Evolutionary conservation across 441 rosid genomes (phyloP).

Genomic region (Syzygium syzygioides): DNA sequence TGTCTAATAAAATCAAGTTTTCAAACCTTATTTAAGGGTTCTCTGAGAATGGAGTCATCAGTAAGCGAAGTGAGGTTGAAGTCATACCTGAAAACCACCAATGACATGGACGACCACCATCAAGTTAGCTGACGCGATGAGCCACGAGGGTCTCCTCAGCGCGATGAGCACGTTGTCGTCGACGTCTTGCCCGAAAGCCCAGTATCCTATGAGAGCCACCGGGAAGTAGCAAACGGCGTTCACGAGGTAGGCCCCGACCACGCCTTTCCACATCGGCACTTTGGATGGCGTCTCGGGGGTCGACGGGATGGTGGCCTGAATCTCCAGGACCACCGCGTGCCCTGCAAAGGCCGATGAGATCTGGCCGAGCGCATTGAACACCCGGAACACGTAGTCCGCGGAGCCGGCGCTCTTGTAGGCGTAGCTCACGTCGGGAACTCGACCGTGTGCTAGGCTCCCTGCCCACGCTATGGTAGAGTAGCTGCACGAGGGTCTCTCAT

Average conservation of each 20-base stretch:
- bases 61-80: neutral
- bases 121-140: conserved; percentile 82
- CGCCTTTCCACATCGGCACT: conserved; percentile 89
- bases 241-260: conserved; percentile 61
- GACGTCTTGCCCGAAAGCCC: conserved; percentile 91
- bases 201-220: conserved; percentile 75
- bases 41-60: neutral
- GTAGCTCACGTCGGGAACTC: conserved; percentile 54
- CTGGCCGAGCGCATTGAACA: conserved; percentile 75
- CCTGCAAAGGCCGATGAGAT: conserved; percentile 86
- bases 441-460: conserved; percentile 65
- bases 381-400: conserved; percentile 53
- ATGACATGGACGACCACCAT: conserved; percentile 92
- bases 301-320: conserved; percentile 92
- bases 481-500: conserved; percentile 23
- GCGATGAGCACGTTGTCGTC: conserved; percentile 65
- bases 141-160: conserved; percentile 73
- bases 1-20: neutral
- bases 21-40: no score
- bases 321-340: conserved; percentile 83
- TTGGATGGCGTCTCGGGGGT: conserved; percentile 76
- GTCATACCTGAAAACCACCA: conserved; percentile 76
- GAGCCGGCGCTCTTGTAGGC: conserved; percentile 44
- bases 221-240: conserved; percentile 93
- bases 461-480: conserved; percentile 93